These are phyloP conservation scores for Ilyonectria sp. DNA, from an alignment of 2,329 filamentous ascomycete species.

Conservation along the genomic window DNA sequence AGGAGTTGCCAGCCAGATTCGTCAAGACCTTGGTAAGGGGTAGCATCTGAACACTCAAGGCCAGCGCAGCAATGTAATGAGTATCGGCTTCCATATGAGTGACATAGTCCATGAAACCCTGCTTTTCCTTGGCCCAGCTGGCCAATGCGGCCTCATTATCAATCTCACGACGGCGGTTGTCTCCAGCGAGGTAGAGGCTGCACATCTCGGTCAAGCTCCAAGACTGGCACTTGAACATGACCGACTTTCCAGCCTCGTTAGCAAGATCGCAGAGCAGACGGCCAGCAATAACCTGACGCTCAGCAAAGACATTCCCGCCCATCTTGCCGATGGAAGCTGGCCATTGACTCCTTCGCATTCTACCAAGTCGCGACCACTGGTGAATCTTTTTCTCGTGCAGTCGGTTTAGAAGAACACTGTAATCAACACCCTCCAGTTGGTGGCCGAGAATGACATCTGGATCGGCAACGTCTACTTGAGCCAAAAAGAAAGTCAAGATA, in stretches of 20 bases:
- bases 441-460: conserved; percentile 96
- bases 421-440: conserved; percentile 97
- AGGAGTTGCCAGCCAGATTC: conserved; percentile 97
- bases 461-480: conserved; percentile 88
- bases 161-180: conserved; percentile 83
- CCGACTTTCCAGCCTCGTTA: conserved; percentile 96
- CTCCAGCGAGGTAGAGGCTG: conserved; percentile 84
- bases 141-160: conserved; percentile 91
- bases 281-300: conserved; percentile 90
- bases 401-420: conserved; percentile 89
- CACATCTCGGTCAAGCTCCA: conserved; percentile 99
- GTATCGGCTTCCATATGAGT: conserved; percentile 96
- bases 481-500: conserved; percentile 89
- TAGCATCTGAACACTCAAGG: conserved; percentile 90
- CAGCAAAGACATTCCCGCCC: conserved; percentile 92
- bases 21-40: conserved; percentile 95
- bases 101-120: conserved; percentile 93
- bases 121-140: conserved; percentile 83
- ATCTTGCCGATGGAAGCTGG: conserved; percentile 88
- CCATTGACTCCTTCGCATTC: conserved; percentile 88
- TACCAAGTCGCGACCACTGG: conserved; percentile 94
- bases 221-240: conserved; percentile 97
- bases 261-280: conserved; percentile 93
- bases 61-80: conserved; percentile 93
- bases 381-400: conserved; percentile 92